Percentiles rank a stretch among this genome's conserved stretches.
These are phyloP conservation scores for Pleurotus cornucopiae DNA, from an alignment of 768 basidiomycete species.

Conservation along the genomic window DNA sequence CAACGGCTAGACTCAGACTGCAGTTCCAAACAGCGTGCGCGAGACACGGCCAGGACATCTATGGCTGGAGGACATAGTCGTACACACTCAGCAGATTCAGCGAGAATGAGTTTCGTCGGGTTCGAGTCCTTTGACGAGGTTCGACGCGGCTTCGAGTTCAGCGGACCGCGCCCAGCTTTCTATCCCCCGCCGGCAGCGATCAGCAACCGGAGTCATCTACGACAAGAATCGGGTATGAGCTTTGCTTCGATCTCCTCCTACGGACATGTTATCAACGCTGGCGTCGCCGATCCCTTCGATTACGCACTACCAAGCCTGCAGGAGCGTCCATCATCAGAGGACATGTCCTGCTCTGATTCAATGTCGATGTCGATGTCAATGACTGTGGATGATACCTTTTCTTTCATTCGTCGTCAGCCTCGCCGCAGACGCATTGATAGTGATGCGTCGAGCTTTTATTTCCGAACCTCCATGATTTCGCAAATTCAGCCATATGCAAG, in stretches of 20 bases:
- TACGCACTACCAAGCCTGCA: constrained; percentile 53
- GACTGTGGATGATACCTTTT: constrained; percentile 72
- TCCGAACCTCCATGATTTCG: constrained; percentile 37
- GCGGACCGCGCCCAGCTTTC: constrained; percentile 55
- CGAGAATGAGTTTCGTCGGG: constrained; percentile 64
- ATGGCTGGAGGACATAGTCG: constrained; percentile 20
- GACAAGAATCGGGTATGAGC: constrained; percentile 62
- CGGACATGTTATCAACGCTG: constrained; percentile 60
- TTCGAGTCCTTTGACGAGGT: constrained; percentile 76
- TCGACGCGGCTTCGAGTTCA: constrained; percentile 76
- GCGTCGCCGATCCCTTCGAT: constrained; percentile 69
- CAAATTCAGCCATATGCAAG: constrained; percentile 31
- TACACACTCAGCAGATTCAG: constrained; percentile 38
- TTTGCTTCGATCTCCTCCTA: constrained; percentile 81
- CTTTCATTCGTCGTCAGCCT: constrained; percentile 41
- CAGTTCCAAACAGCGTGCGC: constrained; percentile 29
- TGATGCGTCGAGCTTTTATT: constrained; percentile 77
- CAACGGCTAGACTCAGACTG: constrained; percentile 37
- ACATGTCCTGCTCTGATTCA: constrained; percentile 32
- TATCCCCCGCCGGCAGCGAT: constrained; percentile 48
- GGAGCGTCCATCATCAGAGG: constrained; percentile 56
- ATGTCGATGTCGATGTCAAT: constrained; percentile 48
- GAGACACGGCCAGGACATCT: constrained; percentile 17
- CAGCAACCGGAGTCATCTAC: constrained; percentile 34
- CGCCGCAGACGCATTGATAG: constrained; percentile 61